Evolutionary conservation across 495 filamentous ascomycete genomes (phyloP).

Genomic region (Xanthoparmelia taractica): DNA sequence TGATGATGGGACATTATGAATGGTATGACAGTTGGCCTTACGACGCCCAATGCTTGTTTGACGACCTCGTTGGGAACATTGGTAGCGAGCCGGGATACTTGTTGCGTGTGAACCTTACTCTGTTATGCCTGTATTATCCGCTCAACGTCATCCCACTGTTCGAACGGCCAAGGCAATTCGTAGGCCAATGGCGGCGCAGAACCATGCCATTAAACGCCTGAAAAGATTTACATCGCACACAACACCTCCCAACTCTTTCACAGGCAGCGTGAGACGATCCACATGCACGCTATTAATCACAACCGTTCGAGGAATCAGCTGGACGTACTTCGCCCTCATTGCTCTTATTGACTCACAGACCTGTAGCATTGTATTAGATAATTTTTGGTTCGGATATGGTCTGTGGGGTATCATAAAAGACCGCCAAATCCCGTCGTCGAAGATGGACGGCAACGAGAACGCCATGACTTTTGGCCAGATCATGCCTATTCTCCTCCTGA

Average conservation of each 20-base stretch:
- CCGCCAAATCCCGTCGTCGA: constrained; percentile 8
- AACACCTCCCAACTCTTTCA: neutral
- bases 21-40: constrained; percentile 20
- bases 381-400: constrained; percentile 14
- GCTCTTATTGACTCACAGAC: neutral
- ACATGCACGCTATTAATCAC: neutral
- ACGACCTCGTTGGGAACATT: constrained; percentile 17
- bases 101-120: constrained; percentile 13
- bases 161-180: neutral
- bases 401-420: constrained; percentile 11
- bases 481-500: constrained; percentile 23
- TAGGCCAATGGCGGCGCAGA: neutral
- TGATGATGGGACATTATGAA: constrained; percentile 17
- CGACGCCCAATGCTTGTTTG: constrained; percentile 24
- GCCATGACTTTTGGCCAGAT: constrained; percentile 26
- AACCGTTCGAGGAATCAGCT: neutral
- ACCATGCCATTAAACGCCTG: neutral
- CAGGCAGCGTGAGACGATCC: neutral
- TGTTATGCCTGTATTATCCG: constrained; percentile 12
- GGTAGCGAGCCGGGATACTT: constrained; percentile 8
- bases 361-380: neutral
- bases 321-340: neutral
- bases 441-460: constrained; percentile 21
- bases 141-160: constrained; percentile 9
- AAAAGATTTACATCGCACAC: neutral